A percentile compares a stretch with the other conserved stretches of the same genome.
These are phyloP conservation scores for Dothiorella sarmentorum DNA, from an alignment of 2,329 filamentous ascomycete genomes.

Conservation along the genomic window DNA sequence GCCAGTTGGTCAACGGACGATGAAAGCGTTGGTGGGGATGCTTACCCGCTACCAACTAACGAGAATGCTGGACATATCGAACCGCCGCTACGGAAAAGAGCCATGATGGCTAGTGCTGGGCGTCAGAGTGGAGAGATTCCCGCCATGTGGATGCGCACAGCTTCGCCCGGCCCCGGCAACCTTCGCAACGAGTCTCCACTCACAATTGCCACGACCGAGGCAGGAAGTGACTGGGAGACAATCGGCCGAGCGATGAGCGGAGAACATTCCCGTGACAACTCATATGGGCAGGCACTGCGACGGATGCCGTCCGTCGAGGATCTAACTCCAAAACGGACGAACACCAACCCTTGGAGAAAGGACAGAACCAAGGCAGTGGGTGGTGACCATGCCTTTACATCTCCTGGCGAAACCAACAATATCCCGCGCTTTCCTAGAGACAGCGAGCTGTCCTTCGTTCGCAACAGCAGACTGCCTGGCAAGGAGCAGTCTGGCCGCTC, in stretches of 20 bases:
- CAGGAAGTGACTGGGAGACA: slow-evolving; percentile 36
- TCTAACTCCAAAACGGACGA: slow-evolving; percentile 30
- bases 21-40: not conserved
- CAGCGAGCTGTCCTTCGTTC: not conserved
- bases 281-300: not conserved
- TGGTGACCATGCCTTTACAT: slow-evolving; percentile 17
- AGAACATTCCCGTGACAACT: not conserved
- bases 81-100: not conserved
- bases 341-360: slow-evolving; percentile 15
- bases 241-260: slow-evolving; percentile 23
- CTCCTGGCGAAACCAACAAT: not conserved
- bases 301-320: not conserved
- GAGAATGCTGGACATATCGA: not conserved
- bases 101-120: not conserved
- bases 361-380: slow-evolving; percentile 5
- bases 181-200: slow-evolving; percentile 13
- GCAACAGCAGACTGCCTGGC: not conserved
- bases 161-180: not conserved
- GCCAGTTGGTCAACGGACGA: not conserved
- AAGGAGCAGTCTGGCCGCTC: not conserved
- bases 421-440: slow-evolving; percentile 8
- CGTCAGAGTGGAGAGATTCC: not conserved
- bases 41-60: not conserved
- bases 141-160: slow-evolving; percentile 2
- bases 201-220: slow-evolving; percentile 17